Evolutionary conservation across 73 alveolate species (phyloP).

Genomic region (Halteria grandinella): DNA sequence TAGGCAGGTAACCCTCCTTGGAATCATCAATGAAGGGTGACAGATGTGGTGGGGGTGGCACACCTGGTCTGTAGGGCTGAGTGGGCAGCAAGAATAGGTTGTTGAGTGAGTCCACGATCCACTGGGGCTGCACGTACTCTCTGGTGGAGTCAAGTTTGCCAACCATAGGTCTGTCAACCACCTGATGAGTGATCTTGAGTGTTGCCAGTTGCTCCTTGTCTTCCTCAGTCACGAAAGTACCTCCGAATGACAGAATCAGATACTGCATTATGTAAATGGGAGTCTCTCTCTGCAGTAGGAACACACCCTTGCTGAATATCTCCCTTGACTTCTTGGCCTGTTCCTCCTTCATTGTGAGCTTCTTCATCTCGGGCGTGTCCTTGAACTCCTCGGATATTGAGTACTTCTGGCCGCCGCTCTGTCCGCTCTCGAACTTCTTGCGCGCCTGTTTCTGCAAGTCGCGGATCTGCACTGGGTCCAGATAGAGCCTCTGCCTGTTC

Average conservation of each 20-base stretch:
- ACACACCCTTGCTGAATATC: constrained; percentile 71
- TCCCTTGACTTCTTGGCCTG: constrained; percentile 64
- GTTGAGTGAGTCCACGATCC: constrained; percentile 80
- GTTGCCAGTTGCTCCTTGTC: constrained; percentile 68
- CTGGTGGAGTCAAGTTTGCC: constrained; percentile 77
- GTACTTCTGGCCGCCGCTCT: constrained; percentile 18
- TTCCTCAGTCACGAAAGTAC: constrained; percentile 77
- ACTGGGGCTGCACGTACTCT: constrained; percentile 96
- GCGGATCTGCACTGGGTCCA: constrained; percentile 61
- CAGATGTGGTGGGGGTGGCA: constrained; percentile 90
- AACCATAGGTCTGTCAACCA: constrained; percentile 90
- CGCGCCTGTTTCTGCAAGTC: constrained; percentile 65
- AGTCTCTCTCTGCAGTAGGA: constrained; percentile 85
- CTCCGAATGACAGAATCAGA: constrained; percentile 90
- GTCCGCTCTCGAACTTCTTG: constrained; percentile 59
- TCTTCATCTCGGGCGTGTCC: constrained; percentile 80
- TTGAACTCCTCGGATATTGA: constrained; percentile 64
- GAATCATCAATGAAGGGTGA: constrained; percentile 87
- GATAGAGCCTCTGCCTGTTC: constrained; percentile 63
- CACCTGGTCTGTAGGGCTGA: constrained; percentile 83
- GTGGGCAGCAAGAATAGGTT: constrained; percentile 74
- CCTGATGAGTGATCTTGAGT: constrained; percentile 90
- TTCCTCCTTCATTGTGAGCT: constrained; percentile 77
- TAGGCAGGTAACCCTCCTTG: constrained; percentile 64
- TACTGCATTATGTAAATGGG: constrained; percentile 85